phyloP scores from a whole-genome alignment of 1,284 basidiomycete genomes.

The Hymenochaete sp. region DNA sequence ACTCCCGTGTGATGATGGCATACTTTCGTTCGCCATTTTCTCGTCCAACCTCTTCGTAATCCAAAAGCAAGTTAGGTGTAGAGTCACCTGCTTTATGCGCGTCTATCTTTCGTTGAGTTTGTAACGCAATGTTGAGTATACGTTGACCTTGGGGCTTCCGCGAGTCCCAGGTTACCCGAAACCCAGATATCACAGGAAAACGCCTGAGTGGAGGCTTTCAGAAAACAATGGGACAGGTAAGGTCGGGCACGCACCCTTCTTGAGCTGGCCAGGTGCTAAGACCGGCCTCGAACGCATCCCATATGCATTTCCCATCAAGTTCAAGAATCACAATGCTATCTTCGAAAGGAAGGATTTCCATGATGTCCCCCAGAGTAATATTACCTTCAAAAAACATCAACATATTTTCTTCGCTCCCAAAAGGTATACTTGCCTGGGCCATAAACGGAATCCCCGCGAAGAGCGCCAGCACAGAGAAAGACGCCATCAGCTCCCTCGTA shows the following conservation, averaged over 20 bases:
- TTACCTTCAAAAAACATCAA: constrained; percentile 36
- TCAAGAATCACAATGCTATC: constrained; percentile 81
- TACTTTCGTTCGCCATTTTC: constrained; percentile 54
- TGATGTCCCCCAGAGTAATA: constrained; percentile 74
- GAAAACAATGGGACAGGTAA: constrained; percentile 8
- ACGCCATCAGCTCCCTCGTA: constrained; percentile 67
- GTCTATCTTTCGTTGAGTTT: constrained; percentile 31
- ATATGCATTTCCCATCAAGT: constrained; percentile 73
- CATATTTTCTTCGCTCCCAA: background rate
- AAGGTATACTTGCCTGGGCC: constrained; percentile 52
- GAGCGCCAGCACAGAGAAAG: constrained; percentile 77
- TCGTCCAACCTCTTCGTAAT: constrained; percentile 48
- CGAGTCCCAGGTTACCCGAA: constrained; percentile 85
- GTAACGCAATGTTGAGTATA: constrained; percentile 64
- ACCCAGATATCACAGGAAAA: constrained; percentile 84
- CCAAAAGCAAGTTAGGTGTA: constrained; percentile 31
- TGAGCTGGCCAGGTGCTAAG: constrained; percentile 81
- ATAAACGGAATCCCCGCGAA: constrained; percentile 82
- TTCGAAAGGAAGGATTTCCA: constrained; percentile 86
- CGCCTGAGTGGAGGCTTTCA: constrained; percentile 42
- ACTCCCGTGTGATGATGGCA: constrained; percentile 69
- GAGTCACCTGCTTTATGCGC: constrained; percentile 33
- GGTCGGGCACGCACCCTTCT: constrained; percentile 53
- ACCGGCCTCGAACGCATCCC: constrained; percentile 73
- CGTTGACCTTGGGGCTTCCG: constrained; percentile 59